phyloP scores from a whole-genome alignment of 2,329 filamentous ascomycete genomes.

The Pseudogymnoascus sp. region DNA sequence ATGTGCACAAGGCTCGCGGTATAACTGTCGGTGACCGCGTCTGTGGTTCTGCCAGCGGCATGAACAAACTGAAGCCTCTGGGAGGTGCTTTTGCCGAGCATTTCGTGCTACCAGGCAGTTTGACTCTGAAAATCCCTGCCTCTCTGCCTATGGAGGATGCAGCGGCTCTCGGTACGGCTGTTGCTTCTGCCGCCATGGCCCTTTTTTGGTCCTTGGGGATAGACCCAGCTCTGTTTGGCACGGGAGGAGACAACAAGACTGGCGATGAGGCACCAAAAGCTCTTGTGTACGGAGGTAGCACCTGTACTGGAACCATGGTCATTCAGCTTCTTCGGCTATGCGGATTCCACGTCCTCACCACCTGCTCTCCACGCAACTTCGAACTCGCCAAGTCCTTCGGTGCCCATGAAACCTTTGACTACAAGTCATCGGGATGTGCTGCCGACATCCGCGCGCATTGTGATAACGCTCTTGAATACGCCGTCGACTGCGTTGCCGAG shows the following conservation, averaged over 20 bases:
- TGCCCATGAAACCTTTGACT: constrained; percentile 37
- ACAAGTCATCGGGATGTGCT: constrained; percentile 24
- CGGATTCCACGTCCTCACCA: constrained; percentile 26
- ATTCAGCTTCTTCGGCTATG: constrained; percentile 28
- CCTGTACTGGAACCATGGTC: constrained; percentile 24
- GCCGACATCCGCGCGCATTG: constrained; percentile 32
- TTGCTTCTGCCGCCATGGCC: too few species aligned
- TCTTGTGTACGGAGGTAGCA: constrained; percentile 26
- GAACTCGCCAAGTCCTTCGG: constrained; percentile 33
- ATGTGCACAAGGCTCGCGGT: too few species aligned
- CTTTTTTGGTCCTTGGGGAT: too few species aligned
- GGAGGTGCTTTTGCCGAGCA: too few species aligned
- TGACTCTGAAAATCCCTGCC: constrained; percentile 23
- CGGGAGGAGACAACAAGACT: too few species aligned
- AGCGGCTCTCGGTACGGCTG: constrained; percentile 12
- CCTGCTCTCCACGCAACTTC: constrained; percentile 32
- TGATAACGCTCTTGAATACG: constrained; percentile 25
- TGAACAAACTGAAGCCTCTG: background rate
- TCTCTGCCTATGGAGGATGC: constrained; percentile 30
- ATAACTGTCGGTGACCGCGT: constrained; percentile 19
- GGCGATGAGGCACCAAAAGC: too few species aligned
- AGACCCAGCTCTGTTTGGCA: too few species aligned
- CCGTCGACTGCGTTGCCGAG: constrained; percentile 32
- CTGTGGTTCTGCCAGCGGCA: constrained; percentile 11
- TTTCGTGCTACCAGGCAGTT: too few species aligned